Base-by-base conservation (phyloP, 1,139 yeast species). In the Wickerhamiella infanticola region DNA sequence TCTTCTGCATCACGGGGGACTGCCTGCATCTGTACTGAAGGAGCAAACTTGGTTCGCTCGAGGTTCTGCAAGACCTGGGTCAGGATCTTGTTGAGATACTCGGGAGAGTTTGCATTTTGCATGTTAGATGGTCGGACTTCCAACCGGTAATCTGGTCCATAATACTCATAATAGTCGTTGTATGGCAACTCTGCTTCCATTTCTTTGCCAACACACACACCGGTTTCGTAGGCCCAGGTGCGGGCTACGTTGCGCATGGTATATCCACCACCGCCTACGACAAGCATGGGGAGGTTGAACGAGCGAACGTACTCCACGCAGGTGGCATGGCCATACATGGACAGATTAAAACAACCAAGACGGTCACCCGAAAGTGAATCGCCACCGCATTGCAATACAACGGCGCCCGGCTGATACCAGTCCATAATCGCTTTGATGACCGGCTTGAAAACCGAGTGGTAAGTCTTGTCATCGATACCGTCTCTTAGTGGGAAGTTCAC, bases 221-320 rank as follows among this genome's bases (percentile, higher is more conserved):
- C 95, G 3, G 95, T 80, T 65, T 90, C 98, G 60, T 74, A 88
- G 39, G 95, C 79, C 98, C 98, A 90, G 6, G 95, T 80, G 57
- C 97, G 73, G 35, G 95, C 86, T 42, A 90, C 98, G 62, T 90
- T 90, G 63, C 97, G 74, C 82, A 90, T 90, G 18, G 97, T 90
- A 65, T 90, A 90, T 33, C 98, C 98, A 56, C 98, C 98, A 45
- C 98, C 98, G 40, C 98, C 98, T 24, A 90, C 73, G 24, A 88
- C 94, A 71, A 90, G 72, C 70, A 86, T 73, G 11, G 97, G 98
- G 46, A 86, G 69, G 47, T 85, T 85, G 62, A 88, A 84, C 36
- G 84, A 75, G 63, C 85, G 85, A 53, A 88, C 85, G 62, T 73
- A 90, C 60, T 81, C 81, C 46, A 88, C 93, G 69, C 97, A 90